These are phyloP conservation scores for Talinum fruticosum DNA, from an alignment of 148 eudicot species.

Conservation along the genomic window DNA sequence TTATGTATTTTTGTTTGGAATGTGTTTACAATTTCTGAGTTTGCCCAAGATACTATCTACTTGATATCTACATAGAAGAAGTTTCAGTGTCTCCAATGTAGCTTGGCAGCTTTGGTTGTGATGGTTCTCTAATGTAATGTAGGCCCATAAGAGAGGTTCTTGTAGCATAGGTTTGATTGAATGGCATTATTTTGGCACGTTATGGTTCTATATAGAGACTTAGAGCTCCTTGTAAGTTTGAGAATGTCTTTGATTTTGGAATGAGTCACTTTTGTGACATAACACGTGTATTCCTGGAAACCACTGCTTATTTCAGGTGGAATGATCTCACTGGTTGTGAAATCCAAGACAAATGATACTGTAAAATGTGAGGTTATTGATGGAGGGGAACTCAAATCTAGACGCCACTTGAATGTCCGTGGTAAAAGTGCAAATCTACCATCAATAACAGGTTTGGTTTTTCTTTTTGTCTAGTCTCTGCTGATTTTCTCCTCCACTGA, in stretches of 20 bases:
- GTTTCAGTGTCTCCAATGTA: neutral
- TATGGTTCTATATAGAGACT: neutral
- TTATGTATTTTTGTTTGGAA: neutral
- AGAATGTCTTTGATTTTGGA: neutral
- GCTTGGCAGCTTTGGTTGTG: neutral
- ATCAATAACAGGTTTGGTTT: constrained; percentile 81
- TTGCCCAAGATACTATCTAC: neutral
- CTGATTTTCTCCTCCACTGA: neutral
- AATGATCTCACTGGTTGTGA: constrained; percentile 88
- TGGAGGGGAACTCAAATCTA: constrained; percentile 93
- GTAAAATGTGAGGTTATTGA: constrained; percentile 86
- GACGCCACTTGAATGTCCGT: constrained; percentile 92
- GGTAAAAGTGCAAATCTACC: constrained; percentile 98
- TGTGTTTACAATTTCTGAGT: neutral
- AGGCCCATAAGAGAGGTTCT: neutral
- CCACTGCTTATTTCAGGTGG: constrained; percentile 55
- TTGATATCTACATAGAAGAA: neutral
- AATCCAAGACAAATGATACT: constrained; percentile 69
- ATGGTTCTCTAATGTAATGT: neutral
- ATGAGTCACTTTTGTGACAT: neutral
- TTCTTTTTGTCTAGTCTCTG: neutral
- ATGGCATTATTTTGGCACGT: neutral
- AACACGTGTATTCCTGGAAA: neutral
- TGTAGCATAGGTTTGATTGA: neutral
- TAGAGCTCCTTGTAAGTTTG: neutral